phyloP scores from a whole-genome alignment of 140 eudicot genomes.

The Erigeron philadelphicus region DNA sequence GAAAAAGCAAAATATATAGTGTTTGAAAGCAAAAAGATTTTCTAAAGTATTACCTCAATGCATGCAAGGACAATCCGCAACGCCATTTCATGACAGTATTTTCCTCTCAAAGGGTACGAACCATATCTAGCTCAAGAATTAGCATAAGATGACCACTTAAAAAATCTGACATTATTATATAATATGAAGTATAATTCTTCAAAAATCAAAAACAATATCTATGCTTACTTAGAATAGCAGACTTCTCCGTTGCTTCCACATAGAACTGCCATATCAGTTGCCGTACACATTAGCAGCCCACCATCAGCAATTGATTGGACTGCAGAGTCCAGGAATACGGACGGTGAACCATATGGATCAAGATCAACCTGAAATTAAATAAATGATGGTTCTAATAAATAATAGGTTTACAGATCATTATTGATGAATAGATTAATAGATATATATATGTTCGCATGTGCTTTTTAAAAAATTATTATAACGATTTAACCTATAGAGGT shows the following conservation, averaged over 20 bases:
- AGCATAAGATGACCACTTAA: slow-evolving; percentile 17
- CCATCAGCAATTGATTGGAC: slow-evolving; percentile 93
- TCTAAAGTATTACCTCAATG: slow-evolving; percentile 65
- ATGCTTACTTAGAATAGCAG: slow-evolving; percentile 87
- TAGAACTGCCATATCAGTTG: slow-evolving; percentile 96
- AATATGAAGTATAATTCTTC: slow-evolving; percentile 1
- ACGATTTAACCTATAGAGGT: neutral
- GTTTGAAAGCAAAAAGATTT: neutral
- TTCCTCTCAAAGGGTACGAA: slow-evolving; percentile 83
- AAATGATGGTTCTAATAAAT: slow-evolving; percentile 2
- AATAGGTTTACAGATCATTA: neutral
- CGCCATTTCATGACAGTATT: slow-evolving; percentile 96
- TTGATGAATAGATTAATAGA: neutral
- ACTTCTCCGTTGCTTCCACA: slow-evolving; percentile 97
- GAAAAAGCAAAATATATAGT: neutral
- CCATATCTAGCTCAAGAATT: slow-evolving; percentile 60
- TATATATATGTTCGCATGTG: neutral
- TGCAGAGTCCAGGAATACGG: slow-evolving; percentile 95
- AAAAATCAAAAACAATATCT: neutral
- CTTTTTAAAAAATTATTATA: neutral
- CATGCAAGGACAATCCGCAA: slow-evolving; percentile 94
- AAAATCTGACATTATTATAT: slow-evolving; percentile 5
- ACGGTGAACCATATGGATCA: slow-evolving; percentile 97
- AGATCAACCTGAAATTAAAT: slow-evolving; percentile 73
- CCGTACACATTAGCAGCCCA: slow-evolving; percentile 94